Evolutionary conservation across 805 yeast species (phyloP).

Genomic region (Myxozyma mucilagina): DNA sequence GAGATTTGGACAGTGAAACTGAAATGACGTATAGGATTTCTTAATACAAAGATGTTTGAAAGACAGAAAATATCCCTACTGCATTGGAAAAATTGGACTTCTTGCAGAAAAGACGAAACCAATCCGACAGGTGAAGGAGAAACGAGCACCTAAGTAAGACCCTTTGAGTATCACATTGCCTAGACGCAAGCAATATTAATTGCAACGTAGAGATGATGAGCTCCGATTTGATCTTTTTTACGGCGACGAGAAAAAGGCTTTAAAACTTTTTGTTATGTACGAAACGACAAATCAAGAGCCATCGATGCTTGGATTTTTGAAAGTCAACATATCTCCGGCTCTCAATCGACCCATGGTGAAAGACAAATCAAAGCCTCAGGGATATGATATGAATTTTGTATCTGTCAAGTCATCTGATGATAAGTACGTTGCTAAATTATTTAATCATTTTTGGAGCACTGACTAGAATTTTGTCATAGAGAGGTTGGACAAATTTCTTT

Average conservation of each 20-base stretch:
- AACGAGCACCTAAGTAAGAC: neutral
- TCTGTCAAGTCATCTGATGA: neutral
- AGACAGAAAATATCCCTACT: neutral
- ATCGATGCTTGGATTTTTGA: neutral
- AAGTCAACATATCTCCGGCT: neutral
- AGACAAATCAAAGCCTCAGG: neutral
- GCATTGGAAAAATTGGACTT: constrained; percentile 1
- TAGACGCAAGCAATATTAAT: neutral
- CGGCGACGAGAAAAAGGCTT: neutral
- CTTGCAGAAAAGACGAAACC: neutral
- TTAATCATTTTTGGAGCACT: neutral
- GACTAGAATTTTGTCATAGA: neutral
- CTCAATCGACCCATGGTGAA: neutral
- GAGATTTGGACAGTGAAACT: neutral
- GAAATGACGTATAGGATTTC: neutral
- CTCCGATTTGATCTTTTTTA: neutral
- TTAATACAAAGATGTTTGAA: neutral
- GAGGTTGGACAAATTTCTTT: neutral
- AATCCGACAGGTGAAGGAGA: neutral
- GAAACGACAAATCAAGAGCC: neutral
- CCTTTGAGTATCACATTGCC: neutral
- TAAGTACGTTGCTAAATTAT: neutral
- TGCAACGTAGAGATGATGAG: neutral
- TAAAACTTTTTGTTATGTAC: neutral
- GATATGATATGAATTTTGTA: neutral